Percentiles rank a stretch among this genome's conserved stretches.
phyloP scores from a whole-genome alignment of 306 rosid species.

The Lagenaria siceraria region DNA sequence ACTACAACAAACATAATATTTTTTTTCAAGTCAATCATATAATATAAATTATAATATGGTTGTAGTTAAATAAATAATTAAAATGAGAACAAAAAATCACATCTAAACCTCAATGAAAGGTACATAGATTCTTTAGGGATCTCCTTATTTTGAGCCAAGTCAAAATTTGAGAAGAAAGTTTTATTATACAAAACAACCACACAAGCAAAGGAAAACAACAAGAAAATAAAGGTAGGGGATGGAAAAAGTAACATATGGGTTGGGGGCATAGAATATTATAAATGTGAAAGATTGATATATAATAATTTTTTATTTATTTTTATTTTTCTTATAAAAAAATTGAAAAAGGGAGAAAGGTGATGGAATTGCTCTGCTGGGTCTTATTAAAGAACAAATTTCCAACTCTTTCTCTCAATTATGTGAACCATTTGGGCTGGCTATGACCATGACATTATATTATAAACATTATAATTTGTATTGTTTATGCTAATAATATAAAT shows the following conservation, averaged over 20 bases:
- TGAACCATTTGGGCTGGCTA: conserved; percentile 29
- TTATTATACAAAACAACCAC: not conserved
- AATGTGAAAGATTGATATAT: not conserved
- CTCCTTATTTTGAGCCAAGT: not conserved
- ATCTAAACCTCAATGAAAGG: not conserved
- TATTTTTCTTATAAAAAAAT: not conserved
- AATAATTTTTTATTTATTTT: not conserved
- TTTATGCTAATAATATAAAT: not conserved
- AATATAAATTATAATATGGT: not conserved
- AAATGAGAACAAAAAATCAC: not conserved
- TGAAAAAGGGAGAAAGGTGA: conserved; percentile 6
- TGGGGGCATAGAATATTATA: not conserved
- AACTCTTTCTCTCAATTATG: conserved; percentile 46
- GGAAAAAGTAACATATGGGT: not conserved
- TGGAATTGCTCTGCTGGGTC: conserved; percentile 13
- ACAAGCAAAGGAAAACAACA: conserved; percentile 1
- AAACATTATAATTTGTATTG: not conserved
- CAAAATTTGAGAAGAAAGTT: not conserved
- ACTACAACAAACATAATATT: not conserved
- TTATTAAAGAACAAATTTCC: conserved; percentile 36
- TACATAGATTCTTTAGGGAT: not conserved
- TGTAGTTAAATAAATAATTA: not conserved
- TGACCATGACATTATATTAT: conserved; percentile 13
- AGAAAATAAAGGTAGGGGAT: not conserved
- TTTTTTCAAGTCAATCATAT: not conserved